phyloP scores from a whole-genome alignment of 768 basidiomycete genomes.

The Lentinula lateritia region DNA sequence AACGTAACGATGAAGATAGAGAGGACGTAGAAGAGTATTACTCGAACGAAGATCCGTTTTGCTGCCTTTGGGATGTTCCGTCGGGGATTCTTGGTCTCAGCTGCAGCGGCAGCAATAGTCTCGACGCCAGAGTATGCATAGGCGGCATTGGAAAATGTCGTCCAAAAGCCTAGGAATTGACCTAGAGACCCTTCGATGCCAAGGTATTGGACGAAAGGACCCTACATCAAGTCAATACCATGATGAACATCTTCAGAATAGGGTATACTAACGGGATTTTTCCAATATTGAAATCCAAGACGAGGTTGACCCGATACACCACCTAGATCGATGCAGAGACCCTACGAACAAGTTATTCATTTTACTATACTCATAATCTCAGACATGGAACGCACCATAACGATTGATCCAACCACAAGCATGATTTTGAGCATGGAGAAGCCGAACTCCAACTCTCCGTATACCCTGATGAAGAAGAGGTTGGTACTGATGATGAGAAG shows the following conservation, averaged over 20 bases:
- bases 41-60: slow-evolving; percentile 42
- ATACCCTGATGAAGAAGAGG: slow-evolving; percentile 36
- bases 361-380: background rate
- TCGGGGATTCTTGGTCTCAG: slow-evolving; percentile 61
- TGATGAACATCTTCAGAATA: background rate
- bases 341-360: slow-evolving; percentile 9
- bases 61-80: slow-evolving; percentile 62
- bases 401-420: slow-evolving; percentile 31
- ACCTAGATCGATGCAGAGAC: slow-evolving; percentile 47
- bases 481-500: slow-evolving; percentile 18
- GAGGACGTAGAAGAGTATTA: slow-evolving; percentile 39
- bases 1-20: slow-evolving; percentile 61
- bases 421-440: slow-evolving; percentile 43
- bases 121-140: slow-evolving; percentile 69
- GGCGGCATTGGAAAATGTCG: slow-evolving; percentile 27
- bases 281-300: slow-evolving; percentile 45
- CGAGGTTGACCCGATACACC: slow-evolving; percentile 38
- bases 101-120: slow-evolving; percentile 31
- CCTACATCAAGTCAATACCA: background rate
- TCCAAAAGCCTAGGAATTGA: slow-evolving; percentile 46
- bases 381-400: slow-evolving; percentile 18
- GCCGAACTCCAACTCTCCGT: slow-evolving; percentile 53
- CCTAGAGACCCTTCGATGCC: slow-evolving; percentile 18
- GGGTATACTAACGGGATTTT: slow-evolving; percentile 2
- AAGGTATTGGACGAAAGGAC: slow-evolving; percentile 10